A percentile compares a stretch with the other conserved stretches of the same genome.
phyloP scores from a whole-genome alignment of 1,139 yeast species.

The Taphrina pruni region DNA sequence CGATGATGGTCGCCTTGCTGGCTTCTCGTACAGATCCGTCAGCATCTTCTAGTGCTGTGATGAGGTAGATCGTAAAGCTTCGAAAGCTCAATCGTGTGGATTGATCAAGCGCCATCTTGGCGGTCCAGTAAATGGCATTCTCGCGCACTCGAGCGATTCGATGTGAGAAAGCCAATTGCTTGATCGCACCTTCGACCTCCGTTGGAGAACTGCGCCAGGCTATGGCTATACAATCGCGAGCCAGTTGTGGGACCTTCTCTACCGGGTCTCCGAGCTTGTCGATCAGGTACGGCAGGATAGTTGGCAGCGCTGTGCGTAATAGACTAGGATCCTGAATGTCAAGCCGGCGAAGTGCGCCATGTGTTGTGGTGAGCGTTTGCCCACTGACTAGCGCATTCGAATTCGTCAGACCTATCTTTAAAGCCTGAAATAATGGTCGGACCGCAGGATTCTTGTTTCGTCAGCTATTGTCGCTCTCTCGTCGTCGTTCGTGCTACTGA shows the following conservation, averaged over 20 bases:
- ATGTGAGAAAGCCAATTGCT: constrained; percentile 61
- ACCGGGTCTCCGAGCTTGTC: constrained; percentile 61
- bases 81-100: constrained; percentile 56
- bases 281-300: constrained; percentile 65
- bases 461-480: not conserved
- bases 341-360: constrained; percentile 77
- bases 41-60: constrained; percentile 54
- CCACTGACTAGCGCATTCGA: constrained; percentile 43
- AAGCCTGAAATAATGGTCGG: constrained; percentile 30
- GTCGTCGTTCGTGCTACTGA: not conserved
- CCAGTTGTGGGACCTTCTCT: constrained; percentile 57
- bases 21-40: constrained; percentile 51
- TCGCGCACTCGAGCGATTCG: constrained; percentile 55
- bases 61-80: constrained; percentile 56
- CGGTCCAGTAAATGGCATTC: constrained; percentile 56
- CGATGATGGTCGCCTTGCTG: constrained; percentile 53
- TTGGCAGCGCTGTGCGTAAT: constrained; percentile 59
- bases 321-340: constrained; percentile 71
- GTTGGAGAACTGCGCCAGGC: constrained; percentile 70
- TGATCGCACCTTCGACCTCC: constrained; percentile 60
- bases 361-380: constrained; percentile 61
- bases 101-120: constrained; percentile 47
- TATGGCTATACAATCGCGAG: constrained; percentile 66
- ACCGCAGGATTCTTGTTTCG: constrained; percentile 23
- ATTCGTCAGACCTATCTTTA: constrained; percentile 22